Evolutionary conservation across 768 basidiomycete species (phyloP).

Genomic region (Russula sp.): DNA sequence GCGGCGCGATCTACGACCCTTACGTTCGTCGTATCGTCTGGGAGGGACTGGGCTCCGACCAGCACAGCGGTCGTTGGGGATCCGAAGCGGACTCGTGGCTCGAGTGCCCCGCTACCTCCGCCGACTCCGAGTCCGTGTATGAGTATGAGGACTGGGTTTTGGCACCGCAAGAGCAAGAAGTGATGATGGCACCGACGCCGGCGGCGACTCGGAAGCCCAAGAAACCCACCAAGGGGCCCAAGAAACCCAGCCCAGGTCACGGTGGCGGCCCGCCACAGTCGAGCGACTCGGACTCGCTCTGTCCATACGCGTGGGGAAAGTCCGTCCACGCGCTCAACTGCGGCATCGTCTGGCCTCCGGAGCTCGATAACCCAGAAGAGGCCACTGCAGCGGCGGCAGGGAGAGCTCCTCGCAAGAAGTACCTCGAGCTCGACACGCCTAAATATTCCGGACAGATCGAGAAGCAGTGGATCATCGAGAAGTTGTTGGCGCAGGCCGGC

Average conservation of each 20-base stretch:
- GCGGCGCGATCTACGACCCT: conserved; percentile 79
- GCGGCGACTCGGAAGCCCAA: neutral
- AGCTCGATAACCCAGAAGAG: conserved; percentile 38
- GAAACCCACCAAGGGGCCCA: too few relatives aligned
- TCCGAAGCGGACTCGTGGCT: conserved; percentile 59
- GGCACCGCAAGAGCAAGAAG: neutral
- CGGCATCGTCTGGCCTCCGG: conserved; percentile 70
- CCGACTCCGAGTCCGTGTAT: too few relatives aligned
- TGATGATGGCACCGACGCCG: neutral
- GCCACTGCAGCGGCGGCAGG: conserved; percentile 18
- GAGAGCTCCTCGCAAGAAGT: conserved; percentile 21
- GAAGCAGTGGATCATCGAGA: conserved; percentile 66
- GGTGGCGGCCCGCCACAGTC: conserved; percentile 1
- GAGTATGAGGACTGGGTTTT: neutral
- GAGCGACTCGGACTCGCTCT: conserved; percentile 51
- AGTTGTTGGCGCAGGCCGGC: conserved; percentile 75
- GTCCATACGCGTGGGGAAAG: conserved; percentile 74
- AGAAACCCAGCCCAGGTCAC: neutral
- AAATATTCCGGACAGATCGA: conserved; percentile 67
- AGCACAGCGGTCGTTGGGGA: conserved; percentile 37
- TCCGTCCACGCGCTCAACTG: conserved; percentile 76
- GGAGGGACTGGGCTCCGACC: conserved; percentile 62
- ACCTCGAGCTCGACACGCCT: conserved; percentile 75
- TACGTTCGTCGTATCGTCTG: conserved; percentile 81
- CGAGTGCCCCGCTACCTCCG: conserved; percentile 41